Evolutionary conservation across 1,284 basidiomycete species (phyloP), one percentile per base, ranked within the genome.

Genomic region (Naganishia liquefaciens): DNA sequence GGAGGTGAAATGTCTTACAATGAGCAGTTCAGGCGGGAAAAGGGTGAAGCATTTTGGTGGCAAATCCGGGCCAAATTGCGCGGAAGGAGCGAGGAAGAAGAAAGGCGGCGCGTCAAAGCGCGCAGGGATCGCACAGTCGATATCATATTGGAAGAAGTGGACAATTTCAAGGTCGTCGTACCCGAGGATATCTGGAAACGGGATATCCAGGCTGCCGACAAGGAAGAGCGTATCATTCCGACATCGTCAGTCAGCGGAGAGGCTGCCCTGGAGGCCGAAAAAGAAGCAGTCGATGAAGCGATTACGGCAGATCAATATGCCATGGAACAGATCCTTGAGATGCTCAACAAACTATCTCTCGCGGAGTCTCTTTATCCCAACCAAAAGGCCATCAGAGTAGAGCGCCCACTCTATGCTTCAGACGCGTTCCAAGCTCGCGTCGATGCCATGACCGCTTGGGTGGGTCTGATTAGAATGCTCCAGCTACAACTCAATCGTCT

Each of bases 391-490:
- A 88, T 98, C 76, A 85, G 87, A 64, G 71, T 82, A 47, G 92
- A 93, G 75, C 90, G 92, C 70, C 88, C 87, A 25, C 75, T 84
- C 13, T 87, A 89, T 67, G 82, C 82, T 27, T 85, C 88, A 46
- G 76, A 80, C 13, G 81, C 83, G 49, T 93, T 95, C 74, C 87
- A 88, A 72, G 80, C 85, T 5, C 87, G 91, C 51, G 86, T 89
- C 68, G 90, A 95, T 73, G 88, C 92, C 1, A 83, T 97, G 23
- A 89, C 89, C 64, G 89, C 91, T 17, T 98, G 93, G 93, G 88
- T 86, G 47, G 92, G 87, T 11, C 85, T 95, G 68, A 85, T 91
- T 65, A 85, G 84, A 21, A 87, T 88, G 23, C 82, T 94, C 27
- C 87, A 87, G 69, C 85, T 87, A 61, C 89, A 93, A 72, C 86